Evolutionary conservation across 805 yeast species (phyloP).

Genomic region (Kuraishia hungarica): DNA sequence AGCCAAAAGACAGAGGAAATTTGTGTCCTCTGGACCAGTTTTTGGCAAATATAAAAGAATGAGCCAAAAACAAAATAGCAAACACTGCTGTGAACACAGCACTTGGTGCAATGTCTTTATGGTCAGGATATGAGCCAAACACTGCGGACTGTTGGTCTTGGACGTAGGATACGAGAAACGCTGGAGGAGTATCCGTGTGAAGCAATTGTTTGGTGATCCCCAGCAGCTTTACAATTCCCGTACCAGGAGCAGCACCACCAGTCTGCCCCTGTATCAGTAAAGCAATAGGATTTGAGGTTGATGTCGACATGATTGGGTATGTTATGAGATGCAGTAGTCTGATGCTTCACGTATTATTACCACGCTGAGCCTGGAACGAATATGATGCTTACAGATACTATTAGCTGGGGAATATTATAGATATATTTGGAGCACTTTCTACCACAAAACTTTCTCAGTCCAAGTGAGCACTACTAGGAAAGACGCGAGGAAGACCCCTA

Average conservation of each 20-base stretch:
- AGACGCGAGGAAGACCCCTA: no score
- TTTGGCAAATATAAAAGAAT: slow-evolving; percentile 34
- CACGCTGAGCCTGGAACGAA: no score
- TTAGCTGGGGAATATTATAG: no score
- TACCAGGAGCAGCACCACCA: slow-evolving; percentile 39
- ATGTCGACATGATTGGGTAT: no score
- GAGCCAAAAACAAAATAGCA: slow-evolving; percentile 36
- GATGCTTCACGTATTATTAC: no score
- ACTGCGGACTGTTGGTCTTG: slow-evolving; percentile 34
- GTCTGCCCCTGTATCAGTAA: slow-evolving; percentile 15
- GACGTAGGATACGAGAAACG: slow-evolving; percentile 25
- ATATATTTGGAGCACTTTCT: no score
- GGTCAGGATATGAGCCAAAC: slow-evolving; percentile 57
- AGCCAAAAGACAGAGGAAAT: slow-evolving; percentile 46
- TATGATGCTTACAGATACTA: no score
- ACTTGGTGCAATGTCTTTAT: slow-evolving; percentile 49
- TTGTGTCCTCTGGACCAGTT: slow-evolving; percentile 50
- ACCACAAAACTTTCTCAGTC: no score
- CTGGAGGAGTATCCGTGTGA: slow-evolving; percentile 25
- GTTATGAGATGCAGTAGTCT: no score
- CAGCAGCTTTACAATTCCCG: slow-evolving; percentile 33
- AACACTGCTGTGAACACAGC: slow-evolving; percentile 50
- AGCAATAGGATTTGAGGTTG: no score
- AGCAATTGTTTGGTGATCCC: slow-evolving; percentile 17
- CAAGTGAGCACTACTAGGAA: no score